Conservation (phyloP, 2,329 filamentous ascomycete genomes). For the Madurella mycetomatis region DNA sequence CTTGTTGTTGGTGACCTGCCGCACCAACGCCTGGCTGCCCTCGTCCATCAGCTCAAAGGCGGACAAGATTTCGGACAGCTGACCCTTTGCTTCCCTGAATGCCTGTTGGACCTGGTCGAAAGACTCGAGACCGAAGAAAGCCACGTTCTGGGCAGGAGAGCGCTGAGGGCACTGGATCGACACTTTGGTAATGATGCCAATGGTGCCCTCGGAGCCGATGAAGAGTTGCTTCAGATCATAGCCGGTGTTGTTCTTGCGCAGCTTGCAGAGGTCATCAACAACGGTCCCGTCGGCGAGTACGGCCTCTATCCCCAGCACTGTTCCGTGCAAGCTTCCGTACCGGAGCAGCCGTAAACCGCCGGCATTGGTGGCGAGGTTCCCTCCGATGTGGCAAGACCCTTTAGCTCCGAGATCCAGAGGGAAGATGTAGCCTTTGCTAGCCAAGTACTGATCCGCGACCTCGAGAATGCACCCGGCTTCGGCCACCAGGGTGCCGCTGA, state of each 20-base stretch:
- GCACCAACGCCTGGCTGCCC: constrained; percentile 72
- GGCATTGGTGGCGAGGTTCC: constrained; percentile 93
- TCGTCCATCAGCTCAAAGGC: constrained; percentile 98
- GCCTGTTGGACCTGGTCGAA: constrained; percentile 85
- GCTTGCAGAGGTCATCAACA: constrained; percentile 77
- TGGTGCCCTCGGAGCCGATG: constrained; percentile 90
- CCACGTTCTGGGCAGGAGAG: constrained; percentile 85
- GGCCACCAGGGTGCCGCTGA: constrained; percentile 82
- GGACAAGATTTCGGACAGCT: constrained; percentile 91
- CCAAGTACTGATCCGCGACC: constrained; percentile 78
- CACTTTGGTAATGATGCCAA: constrained; percentile 88
- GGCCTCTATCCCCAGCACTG: constrained; percentile 84
- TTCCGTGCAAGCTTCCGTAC: constrained; percentile 93
- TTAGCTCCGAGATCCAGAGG: constrained; percentile 97
- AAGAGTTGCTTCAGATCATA: constrained; percentile 97
- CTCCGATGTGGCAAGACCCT: constrained; percentile 92
- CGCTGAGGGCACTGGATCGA: constrained; percentile 86
- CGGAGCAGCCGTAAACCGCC: constrained; percentile 84
- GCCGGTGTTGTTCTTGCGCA: constrained; percentile 98
- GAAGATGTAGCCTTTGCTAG: constrained; percentile 81
- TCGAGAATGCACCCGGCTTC: constrained; percentile 92
- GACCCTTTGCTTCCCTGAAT: constrained; percentile 82
- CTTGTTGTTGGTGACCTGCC: constrained; percentile 68
- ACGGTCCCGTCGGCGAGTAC: constrained; percentile 92
- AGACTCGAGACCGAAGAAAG: constrained; percentile 85